Evolutionary conservation across 2,329 filamentous ascomycete species (phyloP), one percentile per base, ranked within the genome.

Genomic region (Penicillium digitatum): DNA sequence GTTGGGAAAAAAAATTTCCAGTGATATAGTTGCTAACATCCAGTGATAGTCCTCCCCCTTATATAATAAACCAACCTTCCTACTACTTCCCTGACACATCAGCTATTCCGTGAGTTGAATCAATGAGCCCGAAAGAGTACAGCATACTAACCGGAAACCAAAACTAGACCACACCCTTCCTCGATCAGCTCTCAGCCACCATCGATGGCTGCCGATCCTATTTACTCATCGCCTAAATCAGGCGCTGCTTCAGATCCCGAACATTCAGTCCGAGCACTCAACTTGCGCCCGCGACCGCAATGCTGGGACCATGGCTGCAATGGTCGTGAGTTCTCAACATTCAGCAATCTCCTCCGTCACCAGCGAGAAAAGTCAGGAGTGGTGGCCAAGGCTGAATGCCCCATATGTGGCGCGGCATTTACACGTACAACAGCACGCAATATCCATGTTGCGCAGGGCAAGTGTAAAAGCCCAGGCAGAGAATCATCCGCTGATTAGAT

Each of bases 241-340:
- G 51, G 61, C 1, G 59, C 61, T 7, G 48, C 62, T 10, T 67
- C 73, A 52, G 74, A 75, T 22, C 67, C 67, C n/a, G 71, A 74
- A 26, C 74, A 74, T 45, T 72, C 84, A 61, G 85, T 89, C 37
- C 81, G 88, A 56, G 84, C 91, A 16, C 81, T 91, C 18, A 87
- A 88, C 71, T 86, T 85, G 64, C 83, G 89, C 61, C 90, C 90
- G n/a, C 95, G 95, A 76, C 91, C 92, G 43, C 90, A 95, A 71
- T 96, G 93, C 74, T 97, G 90, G 89, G 93, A 96, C 58, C 93
- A 97, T 69, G 93, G 92, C 11, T 97, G 93, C 79, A 96, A 96
- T 67, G 93, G 93, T 20, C 86, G 92, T 29, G 89, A 95, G 68
- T 97, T 97, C 69, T 95, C 90, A 18, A 96, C 93, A 3, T 96